Evolutionary conservation across 768 basidiomycete species (phyloP).

Genomic region (Pulveroboletus sp.): DNA sequence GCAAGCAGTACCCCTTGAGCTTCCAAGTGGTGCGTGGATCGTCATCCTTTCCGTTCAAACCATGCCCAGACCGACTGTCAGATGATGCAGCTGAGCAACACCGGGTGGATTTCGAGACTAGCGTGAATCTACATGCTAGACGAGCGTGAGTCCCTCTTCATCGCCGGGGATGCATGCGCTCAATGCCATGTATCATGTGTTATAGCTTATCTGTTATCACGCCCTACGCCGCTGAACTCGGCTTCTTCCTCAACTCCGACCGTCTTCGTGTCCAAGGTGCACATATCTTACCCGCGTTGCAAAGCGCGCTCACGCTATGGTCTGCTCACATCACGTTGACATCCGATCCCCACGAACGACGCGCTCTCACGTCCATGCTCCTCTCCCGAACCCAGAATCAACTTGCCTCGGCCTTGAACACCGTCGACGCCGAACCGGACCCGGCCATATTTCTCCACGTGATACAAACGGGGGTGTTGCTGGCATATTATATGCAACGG

Average conservation of each 20-base stretch:
- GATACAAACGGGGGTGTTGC: conserved; percentile 58
- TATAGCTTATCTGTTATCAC: conserved; percentile 38
- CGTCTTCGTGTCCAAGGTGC: conserved; percentile 41
- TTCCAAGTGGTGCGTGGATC: conserved; percentile 2
- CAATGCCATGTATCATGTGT: background rate
- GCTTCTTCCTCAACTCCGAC: conserved; percentile 56
- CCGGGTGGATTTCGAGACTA: background rate
- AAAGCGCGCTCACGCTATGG: conserved; percentile 49
- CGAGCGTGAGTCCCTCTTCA: conserved; percentile 8
- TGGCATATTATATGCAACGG: conserved; percentile 61
- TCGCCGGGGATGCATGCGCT: background rate
- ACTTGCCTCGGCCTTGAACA: conserved; percentile 40
- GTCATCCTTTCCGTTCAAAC: background rate
- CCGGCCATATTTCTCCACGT: conserved; percentile 45
- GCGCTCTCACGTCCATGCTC: conserved; percentile 26
- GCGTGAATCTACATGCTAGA: background rate
- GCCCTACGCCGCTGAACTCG: conserved; percentile 52
- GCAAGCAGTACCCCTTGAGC: background rate
- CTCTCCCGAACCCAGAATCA: conserved; percentile 47
- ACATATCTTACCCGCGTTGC: conserved; percentile 45
- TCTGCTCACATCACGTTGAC: conserved; percentile 43
- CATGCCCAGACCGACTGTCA: background rate
- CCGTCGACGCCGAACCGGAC: conserved; percentile 28
- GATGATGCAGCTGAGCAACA: background rate
- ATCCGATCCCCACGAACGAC: conserved; percentile 29